phyloP scores from a whole-genome alignment of 2,329 filamentous ascomycete species.

The Xylaria digitata region DNA sequence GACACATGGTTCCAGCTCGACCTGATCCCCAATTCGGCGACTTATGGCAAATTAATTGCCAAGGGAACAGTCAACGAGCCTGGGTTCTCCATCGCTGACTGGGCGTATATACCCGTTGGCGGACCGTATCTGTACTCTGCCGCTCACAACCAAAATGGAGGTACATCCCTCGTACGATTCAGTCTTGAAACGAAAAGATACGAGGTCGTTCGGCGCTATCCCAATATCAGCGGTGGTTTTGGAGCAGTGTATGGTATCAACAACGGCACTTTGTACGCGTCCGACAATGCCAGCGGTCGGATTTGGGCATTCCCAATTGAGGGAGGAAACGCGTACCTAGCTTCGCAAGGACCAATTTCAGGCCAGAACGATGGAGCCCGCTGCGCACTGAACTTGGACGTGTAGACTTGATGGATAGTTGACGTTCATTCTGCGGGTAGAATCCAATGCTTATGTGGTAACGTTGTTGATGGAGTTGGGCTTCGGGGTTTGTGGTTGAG shows the following conservation, averaged over 20 bases:
- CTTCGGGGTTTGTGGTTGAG: background rate
- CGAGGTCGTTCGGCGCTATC: slow-evolving; percentile 27
- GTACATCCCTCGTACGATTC: slow-evolving; percentile 32
- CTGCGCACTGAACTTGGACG: slow-evolving; percentile 35
- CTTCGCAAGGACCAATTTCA: slow-evolving; percentile 30
- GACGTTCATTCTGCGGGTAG: background rate
- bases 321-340: slow-evolving; percentile 26
- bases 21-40: slow-evolving; percentile 32
- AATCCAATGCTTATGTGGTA: background rate
- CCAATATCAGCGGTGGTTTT: slow-evolving; percentile 28
- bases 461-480: background rate
- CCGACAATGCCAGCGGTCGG: slow-evolving; percentile 36
- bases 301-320: slow-evolving; percentile 37
- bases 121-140: slow-evolving; percentile 32
- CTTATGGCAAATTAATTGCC: slow-evolving; percentile 28
- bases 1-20: slow-evolving; percentile 37
- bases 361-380: slow-evolving; percentile 39
- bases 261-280: slow-evolving; percentile 37
- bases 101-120: slow-evolving; percentile 36
- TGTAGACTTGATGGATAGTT: background rate
- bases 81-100: slow-evolving; percentile 35
- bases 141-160: slow-evolving; percentile 20
- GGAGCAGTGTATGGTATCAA: slow-evolving; percentile 38
- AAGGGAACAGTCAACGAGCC: slow-evolving; percentile 31
- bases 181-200: slow-evolving; percentile 31